Base-by-base conservation (phyloP, 2,329 filamentous ascomycete genomes). In the Penicillium sp. region DNA sequence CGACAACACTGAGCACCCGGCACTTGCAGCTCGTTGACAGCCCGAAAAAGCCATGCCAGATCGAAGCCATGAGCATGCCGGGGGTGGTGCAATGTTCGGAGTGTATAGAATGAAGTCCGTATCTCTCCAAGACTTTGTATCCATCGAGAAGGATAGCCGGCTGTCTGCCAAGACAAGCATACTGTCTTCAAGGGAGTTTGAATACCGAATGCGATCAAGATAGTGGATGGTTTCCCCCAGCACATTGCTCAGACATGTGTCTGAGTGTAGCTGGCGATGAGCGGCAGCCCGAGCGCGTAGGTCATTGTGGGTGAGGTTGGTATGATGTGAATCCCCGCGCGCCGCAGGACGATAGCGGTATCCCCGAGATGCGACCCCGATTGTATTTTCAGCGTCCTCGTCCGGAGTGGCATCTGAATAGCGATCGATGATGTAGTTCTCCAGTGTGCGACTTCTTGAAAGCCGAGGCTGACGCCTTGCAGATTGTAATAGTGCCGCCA, bases 181-280 rank as follows among this genome's bases (percentile, higher is more conserved):
- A 57, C 80, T 80, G 58, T 86, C 82, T 57, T 84, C 79, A 49
- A 80, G 76, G 13, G 76, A 78, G 52, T 69, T 76, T 31, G 79
- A 82, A 51, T 77, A 75, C 16, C 83, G 81, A 58, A 88, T 73
- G 50, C 79, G 77, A 52, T 83, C 80, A 16, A 88, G 77, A 66
- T 87, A 88, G 62, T 78, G 80, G 63, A 88, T 81, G 1, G 82
- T 80, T 60, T 82, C 80, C 64, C 85, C 82, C 49, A 87, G 67
- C 48, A 75, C 67, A 21, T 67, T 63, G 34, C 68, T 68, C 7
- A 67, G 66, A 2, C 69, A 65, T n/a, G 68, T 68, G 34, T 71
- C 69, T 31, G 68, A 54, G 56, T 72, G 68, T 46, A 70, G 53
- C 48, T 72, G 72, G 53, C 73, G 69, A 58, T 74, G 66, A 21